phyloP scores from a whole-genome alignment of 163 green algal genomes.

The Chlamydomonas reinhardtii region DNA sequence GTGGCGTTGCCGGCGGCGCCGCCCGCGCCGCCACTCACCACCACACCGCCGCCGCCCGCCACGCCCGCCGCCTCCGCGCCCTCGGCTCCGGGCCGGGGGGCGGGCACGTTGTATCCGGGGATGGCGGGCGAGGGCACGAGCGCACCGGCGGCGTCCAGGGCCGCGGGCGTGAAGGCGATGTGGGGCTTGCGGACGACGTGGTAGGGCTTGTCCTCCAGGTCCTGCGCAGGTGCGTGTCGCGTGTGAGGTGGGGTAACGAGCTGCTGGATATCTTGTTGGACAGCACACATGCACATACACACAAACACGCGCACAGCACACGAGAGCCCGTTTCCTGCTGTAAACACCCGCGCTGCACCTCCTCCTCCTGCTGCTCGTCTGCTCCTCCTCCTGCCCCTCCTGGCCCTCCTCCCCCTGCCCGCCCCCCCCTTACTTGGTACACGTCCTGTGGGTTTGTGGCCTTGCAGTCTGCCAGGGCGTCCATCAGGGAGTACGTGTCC shows the following conservation, averaged over 20 bases:
- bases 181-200: background rate
- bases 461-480: background rate
- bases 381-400: background rate
- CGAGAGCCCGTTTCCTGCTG: no score
- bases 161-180: background rate
- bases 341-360: no score
- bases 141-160: background rate
- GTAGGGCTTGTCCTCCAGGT: slow-evolving; percentile 38
- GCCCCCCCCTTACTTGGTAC: background rate
- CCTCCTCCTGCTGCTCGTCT: no score
- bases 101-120: slow-evolving; percentile 21
- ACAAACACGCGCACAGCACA: no score
- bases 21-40: background rate
- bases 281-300: no score
- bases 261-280: no score
- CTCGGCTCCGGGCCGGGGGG: no score
- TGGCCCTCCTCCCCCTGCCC: background rate
- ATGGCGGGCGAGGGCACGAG: slow-evolving; percentile 6
- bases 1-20: background rate
- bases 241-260: no score
- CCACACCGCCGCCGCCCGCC: no score
- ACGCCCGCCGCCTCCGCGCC: no score
- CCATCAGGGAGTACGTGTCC: background rate
- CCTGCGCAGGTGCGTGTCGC: no score
- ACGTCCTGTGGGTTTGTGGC: slow-evolving; percentile 11